Conservation (phyloP, 139 green algal species). For the Axilococcus clingmanii region DNA sequence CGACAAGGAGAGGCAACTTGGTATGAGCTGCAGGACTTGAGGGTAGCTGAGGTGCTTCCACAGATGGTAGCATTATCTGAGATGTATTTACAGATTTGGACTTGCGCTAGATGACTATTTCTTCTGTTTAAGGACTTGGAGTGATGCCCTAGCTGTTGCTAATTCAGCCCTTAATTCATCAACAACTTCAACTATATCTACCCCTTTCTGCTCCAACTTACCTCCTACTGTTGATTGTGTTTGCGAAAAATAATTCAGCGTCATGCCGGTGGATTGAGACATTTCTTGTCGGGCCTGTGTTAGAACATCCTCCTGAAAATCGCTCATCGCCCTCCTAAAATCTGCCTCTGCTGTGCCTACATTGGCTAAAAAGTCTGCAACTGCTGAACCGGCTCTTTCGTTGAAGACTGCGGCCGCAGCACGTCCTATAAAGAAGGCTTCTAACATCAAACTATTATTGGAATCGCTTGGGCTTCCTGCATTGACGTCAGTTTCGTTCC, state of each 20-base stretch:
- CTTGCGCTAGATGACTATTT: no score
- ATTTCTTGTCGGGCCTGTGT: conserved; percentile 11
- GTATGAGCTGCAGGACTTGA: conserved; percentile 93
- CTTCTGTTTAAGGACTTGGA: conserved; percentile 21
- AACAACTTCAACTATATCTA: conserved; percentile 20
- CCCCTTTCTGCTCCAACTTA: background rate
- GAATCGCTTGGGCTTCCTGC: no score
- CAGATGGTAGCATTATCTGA: conserved; percentile 92
- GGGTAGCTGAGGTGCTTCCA: conserved; percentile 84
- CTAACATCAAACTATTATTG: conserved; percentile 19
- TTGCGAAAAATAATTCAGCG: background rate
- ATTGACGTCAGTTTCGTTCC: no score
- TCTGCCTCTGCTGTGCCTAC: conserved; percentile 29
- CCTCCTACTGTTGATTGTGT: background rate
- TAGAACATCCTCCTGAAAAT: conserved; percentile 34
- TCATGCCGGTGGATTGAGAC: background rate
- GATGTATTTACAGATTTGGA: conserved; percentile 82
- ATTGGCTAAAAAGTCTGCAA: conserved; percentile 25
- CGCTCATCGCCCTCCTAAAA: conserved; percentile 13
- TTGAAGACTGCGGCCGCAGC: conserved; percentile 33
- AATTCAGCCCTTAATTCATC: conserved; percentile 39
- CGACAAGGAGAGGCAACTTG: conserved; percentile 53
- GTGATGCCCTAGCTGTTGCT: conserved; percentile 15
- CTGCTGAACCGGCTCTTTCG: conserved; percentile 24
- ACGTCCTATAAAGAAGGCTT: conserved; percentile 33